phyloP scores from a whole-genome alignment of 1,284 basidiomycete genomes.

The Boletus chippewaensis region DNA sequence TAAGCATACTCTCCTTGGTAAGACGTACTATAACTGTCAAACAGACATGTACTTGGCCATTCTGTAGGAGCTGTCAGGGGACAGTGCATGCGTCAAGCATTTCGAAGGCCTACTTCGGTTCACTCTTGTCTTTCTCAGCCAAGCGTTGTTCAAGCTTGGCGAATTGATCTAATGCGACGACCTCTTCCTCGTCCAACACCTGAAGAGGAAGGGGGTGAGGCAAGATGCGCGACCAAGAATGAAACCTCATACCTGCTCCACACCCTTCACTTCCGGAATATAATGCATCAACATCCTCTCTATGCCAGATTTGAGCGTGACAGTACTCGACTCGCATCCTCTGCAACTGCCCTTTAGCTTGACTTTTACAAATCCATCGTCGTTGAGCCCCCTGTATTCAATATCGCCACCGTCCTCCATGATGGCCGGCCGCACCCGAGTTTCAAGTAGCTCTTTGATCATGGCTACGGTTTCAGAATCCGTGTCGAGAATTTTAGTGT shows the following conservation, averaged over 20 bases:
- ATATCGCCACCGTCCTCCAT: slow-evolving; percentile 94
- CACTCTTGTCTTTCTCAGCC: slow-evolving; percentile 35
- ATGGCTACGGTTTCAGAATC: slow-evolving; percentile 98
- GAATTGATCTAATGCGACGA: slow-evolving; percentile 85
- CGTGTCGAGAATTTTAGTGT: slow-evolving; percentile 92
- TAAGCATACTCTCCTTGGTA: background rate
- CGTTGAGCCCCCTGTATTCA: slow-evolving; percentile 72
- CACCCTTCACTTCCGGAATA: slow-evolving; percentile 95
- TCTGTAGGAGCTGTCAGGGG: slow-evolving; percentile 32
- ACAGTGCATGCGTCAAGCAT: slow-evolving; percentile 17
- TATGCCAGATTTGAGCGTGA: slow-evolving; percentile 93
- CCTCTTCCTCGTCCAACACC: slow-evolving; percentile 89
- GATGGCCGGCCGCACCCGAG: slow-evolving; percentile 90
- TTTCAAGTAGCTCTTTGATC: slow-evolving; percentile 98
- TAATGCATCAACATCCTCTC: slow-evolving; percentile 99
- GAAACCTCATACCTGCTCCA: slow-evolving; percentile 74
- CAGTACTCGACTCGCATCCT: slow-evolving; percentile 88
- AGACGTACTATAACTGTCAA: slow-evolving; percentile 20
- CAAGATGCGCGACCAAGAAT: background rate
- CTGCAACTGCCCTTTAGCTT: slow-evolving; percentile 96
- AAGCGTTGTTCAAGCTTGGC: slow-evolving; percentile 84
- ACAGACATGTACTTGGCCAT: slow-evolving; percentile 74
- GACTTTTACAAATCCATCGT: slow-evolving; percentile 69
- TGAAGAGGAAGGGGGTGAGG: slow-evolving; percentile 29
- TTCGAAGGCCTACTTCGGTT: slow-evolving; percentile 27